Conservation (phyloP, 257 asterid species). For the Solanum habrochaites region DNA sequence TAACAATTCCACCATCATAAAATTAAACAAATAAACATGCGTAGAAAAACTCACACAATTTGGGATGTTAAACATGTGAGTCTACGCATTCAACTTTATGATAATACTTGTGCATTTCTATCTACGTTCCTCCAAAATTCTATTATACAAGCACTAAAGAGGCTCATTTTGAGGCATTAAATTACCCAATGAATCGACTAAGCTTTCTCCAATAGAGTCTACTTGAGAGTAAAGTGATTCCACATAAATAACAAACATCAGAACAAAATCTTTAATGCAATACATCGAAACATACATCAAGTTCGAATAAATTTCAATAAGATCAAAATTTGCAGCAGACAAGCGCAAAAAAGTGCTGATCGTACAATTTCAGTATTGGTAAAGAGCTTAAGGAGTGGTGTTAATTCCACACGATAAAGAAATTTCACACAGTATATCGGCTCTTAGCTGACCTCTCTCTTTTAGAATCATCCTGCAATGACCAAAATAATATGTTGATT, state of each 20-base stretch:
- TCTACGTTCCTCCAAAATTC: neutral
- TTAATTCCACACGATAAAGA: neutral
- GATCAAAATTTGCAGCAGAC: neutral
- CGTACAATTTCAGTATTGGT: neutral
- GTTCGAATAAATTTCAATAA: neutral
- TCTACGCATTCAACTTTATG: neutral
- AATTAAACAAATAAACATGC: neutral
- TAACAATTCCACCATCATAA: neutral
- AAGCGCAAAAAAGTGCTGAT: neutral
- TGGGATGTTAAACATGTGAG: too few species aligned
- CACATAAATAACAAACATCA: neutral
- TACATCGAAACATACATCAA: neutral
- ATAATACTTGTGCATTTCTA: neutral
- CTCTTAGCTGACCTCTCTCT: conserved; percentile 49
- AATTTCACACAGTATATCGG: conserved; percentile 45
- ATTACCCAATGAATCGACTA: neutral
- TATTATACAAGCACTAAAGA: neutral
- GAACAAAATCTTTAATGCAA: neutral
- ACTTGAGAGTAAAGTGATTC: neutral
- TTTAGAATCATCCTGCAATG: conserved; percentile 65
- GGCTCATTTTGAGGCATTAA: neutral
- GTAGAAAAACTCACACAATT: too few species aligned
- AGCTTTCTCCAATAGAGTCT: neutral
- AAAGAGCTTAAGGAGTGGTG: neutral
- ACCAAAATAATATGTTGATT: neutral